Percentiles rank a stretch among this genome's conserved stretches.
Conservation (phyloP, 345 rosid species). For the Bruguiera parviflora region DNA sequence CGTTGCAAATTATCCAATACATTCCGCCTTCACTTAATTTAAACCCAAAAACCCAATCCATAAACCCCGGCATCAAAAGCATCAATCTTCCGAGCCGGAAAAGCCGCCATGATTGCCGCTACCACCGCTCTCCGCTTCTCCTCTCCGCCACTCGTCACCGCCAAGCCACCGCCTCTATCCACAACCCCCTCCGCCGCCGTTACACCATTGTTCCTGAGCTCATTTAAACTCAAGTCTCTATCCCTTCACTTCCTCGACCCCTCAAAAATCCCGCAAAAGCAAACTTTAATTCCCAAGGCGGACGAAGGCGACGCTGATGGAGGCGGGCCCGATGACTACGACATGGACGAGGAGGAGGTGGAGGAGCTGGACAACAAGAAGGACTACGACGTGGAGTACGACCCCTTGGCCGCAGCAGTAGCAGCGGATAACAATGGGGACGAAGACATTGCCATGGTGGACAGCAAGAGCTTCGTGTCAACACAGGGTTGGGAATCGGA, state of each 20-base stretch:
- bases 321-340: slow-evolving; percentile 68
- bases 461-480: slow-evolving; percentile 71
- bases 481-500: slow-evolving; percentile 87
- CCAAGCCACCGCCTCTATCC: slow-evolving; percentile 17
- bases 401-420: slow-evolving; percentile 40
- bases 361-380: slow-evolving; percentile 88
- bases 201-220: slow-evolving; percentile 13
- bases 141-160: slow-evolving; percentile 31
- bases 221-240: slow-evolving; percentile 17
- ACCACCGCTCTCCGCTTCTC: slow-evolving; percentile 31
- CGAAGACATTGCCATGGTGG: slow-evolving; percentile 58
- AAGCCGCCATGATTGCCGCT: slow-evolving; percentile 22
- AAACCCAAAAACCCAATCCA: slow-evolving; percentile 19
- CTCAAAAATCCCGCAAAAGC: slow-evolving; percentile 20
- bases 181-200: slow-evolving; percentile 2
- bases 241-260: slow-evolving; percentile 23
- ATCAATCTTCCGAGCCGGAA: not conserved
- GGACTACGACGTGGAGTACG: slow-evolving; percentile 90
- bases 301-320: slow-evolving; percentile 74
- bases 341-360: slow-evolving; percentile 76
- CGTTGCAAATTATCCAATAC: not conserved
- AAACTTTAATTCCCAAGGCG: slow-evolving; percentile 41
- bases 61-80: slow-evolving; percentile 7
- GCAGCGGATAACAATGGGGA: slow-evolving; percentile 30
- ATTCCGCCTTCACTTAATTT: not conserved